A percentile compares a stretch with the other conserved stretches of the same genome.
Conservation (phyloP, 148 eudicot species). For the Persicaria maculosa region DNA sequence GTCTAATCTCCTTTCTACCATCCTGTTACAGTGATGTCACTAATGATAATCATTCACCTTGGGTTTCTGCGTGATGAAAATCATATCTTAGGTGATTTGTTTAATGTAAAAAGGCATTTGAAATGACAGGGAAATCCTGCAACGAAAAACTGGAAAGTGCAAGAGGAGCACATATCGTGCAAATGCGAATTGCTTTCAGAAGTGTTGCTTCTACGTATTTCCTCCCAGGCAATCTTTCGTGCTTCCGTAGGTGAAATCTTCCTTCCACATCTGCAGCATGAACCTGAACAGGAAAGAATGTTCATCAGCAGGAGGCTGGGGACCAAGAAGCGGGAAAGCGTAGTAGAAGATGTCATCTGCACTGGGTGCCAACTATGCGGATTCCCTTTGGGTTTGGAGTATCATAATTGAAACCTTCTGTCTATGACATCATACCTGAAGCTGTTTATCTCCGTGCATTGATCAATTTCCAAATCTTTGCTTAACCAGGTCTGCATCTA, state of each 20-base stretch:
- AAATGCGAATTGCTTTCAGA: slow-evolving; percentile 47
- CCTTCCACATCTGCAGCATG: slow-evolving; percentile 39
- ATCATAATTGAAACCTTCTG: not conserved
- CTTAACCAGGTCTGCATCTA: slow-evolving; percentile 31
- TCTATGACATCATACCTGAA: not conserved
- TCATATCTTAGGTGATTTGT: not conserved
- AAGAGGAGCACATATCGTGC: slow-evolving; percentile 33
- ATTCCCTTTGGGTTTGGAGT: slow-evolving; percentile 37
- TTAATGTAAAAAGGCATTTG: not conserved
- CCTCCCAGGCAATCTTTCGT: slow-evolving; percentile 43
- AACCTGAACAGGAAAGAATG: slow-evolving; percentile 52
- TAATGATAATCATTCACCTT: not conserved
- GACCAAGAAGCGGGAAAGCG: slow-evolving; percentile 16
- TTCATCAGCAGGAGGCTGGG: slow-evolving; percentile 48
- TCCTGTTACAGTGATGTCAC: not conserved
- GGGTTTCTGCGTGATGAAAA: not conserved
- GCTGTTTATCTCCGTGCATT: not conserved
- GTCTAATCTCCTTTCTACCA: not conserved
- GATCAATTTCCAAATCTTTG: slow-evolving; percentile 10
- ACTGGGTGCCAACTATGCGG: slow-evolving; percentile 76
- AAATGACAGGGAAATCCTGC: slow-evolving; percentile 21
- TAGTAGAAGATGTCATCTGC: slow-evolving; percentile 67
- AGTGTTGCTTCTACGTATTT: slow-evolving; percentile 26
- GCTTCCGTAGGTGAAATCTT: slow-evolving; percentile 75
- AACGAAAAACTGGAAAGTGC: slow-evolving; percentile 60